These are phyloP conservation scores for Cryptococcus maquisensis DNA, from an alignment of 1,284 basidiomycete genomes.

Conservation along the genomic window DNA sequence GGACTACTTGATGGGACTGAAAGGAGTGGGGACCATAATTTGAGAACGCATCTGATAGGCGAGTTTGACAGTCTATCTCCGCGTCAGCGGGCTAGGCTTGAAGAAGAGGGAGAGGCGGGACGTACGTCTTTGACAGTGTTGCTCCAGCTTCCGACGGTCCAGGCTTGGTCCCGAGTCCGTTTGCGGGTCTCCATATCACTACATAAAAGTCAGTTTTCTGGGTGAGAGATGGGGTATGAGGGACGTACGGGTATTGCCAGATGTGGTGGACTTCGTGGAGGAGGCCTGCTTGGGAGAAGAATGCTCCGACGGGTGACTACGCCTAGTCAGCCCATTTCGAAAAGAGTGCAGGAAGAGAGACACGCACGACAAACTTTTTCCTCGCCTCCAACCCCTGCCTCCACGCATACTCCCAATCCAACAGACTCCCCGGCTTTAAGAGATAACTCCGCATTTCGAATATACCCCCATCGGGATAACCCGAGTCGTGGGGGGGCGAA, in stretches of 20 bases:
- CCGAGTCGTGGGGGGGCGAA: constrained; percentile 66
- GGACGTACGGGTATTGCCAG: constrained; percentile 83
- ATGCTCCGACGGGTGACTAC: constrained; percentile 77
- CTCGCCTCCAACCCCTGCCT: constrained; percentile 82
- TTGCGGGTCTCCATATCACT: constrained; percentile 77
- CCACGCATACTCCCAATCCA: constrained; percentile 94
- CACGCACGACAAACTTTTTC: constrained; percentile 62
- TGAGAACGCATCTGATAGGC: constrained; percentile 43
- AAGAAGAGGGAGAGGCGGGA: neutral
- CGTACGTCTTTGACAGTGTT: constrained; percentile 84
- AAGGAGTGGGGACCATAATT: constrained; percentile 42
- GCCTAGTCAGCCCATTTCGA: constrained; percentile 1
- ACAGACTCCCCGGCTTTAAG: constrained; percentile 67
- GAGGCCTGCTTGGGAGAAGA: constrained; percentile 87
- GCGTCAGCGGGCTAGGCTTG: too few relatives aligned
- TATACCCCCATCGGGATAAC: constrained; percentile 64
- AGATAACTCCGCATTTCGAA: constrained; percentile 84
- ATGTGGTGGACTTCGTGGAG: constrained; percentile 88
- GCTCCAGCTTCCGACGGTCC: constrained; percentile 89
- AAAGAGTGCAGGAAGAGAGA: neutral
- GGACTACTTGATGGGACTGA: constrained; percentile 41
- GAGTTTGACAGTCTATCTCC: constrained; percentile 41
- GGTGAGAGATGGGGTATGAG: neutral
- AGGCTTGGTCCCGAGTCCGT: constrained; percentile 77
- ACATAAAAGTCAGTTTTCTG: neutral